These are phyloP conservation scores for Anethum foeniculum DNA, from an alignment of 140 eudicot genomes.

Conservation along the genomic window DNA sequence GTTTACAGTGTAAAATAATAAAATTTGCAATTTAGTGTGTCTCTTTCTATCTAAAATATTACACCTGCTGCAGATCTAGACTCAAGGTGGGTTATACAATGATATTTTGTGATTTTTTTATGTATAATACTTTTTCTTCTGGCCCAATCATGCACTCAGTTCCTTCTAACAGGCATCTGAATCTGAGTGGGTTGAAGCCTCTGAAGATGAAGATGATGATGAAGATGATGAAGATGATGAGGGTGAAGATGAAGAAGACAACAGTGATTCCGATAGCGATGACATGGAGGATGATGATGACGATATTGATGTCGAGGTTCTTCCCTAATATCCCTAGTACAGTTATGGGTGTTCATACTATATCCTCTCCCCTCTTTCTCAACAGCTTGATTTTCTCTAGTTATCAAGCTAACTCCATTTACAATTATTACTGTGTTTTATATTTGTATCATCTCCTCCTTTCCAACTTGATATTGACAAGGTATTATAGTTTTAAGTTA, in stretches of 20 bases:
- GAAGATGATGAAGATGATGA: constrained; percentile 54
- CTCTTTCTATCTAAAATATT: neutral
- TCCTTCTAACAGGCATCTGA: constrained; percentile 62
- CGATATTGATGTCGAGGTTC: constrained; percentile 39
- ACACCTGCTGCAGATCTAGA: neutral
- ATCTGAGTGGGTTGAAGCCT: constrained; percentile 94
- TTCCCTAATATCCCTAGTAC: constrained; percentile 4
- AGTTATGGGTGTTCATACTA: neutral
- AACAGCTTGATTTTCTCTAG: neutral
- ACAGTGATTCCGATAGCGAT: constrained; percentile 42
- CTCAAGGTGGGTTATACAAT: neutral
- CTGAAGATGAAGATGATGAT: constrained; percentile 78
- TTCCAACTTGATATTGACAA: neutral
- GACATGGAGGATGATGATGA: constrained; percentile 38
- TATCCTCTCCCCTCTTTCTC: constrained; percentile 6
- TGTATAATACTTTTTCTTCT: neutral
- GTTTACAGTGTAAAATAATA: neutral
- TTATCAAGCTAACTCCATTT: neutral
- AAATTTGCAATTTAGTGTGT: neutral
- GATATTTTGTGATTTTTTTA: neutral
- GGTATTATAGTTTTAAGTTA: neutral
- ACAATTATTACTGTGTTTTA: neutral
- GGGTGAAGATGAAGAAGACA: constrained; percentile 37
- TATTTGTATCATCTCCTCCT: neutral
- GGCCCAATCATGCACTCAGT: neutral